These are phyloP conservation scores for Polytrichum formosum DNA, from an alignment of 225 moss, liverwort and hornwort genomes.

Conservation along the genomic window DNA sequence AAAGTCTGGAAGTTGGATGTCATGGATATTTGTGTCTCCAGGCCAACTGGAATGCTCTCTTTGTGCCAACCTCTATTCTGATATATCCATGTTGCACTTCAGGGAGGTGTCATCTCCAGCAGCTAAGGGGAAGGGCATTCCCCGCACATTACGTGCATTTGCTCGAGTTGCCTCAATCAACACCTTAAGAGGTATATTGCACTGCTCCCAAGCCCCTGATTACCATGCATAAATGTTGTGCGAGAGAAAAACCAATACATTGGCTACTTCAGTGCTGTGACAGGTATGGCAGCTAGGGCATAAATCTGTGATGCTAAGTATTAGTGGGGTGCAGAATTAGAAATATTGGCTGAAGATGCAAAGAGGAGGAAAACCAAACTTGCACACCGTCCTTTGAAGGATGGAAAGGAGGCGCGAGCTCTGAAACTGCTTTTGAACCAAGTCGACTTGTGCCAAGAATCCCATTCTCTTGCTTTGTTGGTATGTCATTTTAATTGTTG, in stretches of 20 bases:
- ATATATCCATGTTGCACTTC: conserved; percentile 12
- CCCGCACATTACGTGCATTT: conserved; percentile 41
- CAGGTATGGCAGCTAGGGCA: background rate
- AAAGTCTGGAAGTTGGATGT: too few species aligned
- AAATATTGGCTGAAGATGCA: conserved; percentile 34
- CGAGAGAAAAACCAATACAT: background rate
- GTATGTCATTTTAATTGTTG: conserved; percentile 7
- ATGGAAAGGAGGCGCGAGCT: conserved; percentile 46
- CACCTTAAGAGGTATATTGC: conserved; percentile 21
- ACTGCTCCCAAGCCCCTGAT: background rate
- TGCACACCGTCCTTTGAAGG: conserved; percentile 41
- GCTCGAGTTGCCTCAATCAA: conserved; percentile 34
- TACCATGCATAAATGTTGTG: background rate
- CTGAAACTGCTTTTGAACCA: conserved; percentile 31
- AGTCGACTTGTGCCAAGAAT: conserved; percentile 20
- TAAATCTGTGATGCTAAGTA: background rate
- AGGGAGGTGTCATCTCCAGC: conserved; percentile 46
- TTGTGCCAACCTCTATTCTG: too few species aligned
- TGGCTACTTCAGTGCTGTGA: too few species aligned
- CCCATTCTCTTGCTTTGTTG: conserved; percentile 27
- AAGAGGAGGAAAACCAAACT: conserved; percentile 40
- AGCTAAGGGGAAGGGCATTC: conserved; percentile 47
- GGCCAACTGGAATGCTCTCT: too few species aligned
- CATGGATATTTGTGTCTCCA: too few species aligned
- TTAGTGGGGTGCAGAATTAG: conserved; percentile 28